Evolutionary conservation across 1,284 basidiomycete genomes (phyloP), one percentile per base, ranked within the genome.

Genomic region (Porodaedalea pini): DNA sequence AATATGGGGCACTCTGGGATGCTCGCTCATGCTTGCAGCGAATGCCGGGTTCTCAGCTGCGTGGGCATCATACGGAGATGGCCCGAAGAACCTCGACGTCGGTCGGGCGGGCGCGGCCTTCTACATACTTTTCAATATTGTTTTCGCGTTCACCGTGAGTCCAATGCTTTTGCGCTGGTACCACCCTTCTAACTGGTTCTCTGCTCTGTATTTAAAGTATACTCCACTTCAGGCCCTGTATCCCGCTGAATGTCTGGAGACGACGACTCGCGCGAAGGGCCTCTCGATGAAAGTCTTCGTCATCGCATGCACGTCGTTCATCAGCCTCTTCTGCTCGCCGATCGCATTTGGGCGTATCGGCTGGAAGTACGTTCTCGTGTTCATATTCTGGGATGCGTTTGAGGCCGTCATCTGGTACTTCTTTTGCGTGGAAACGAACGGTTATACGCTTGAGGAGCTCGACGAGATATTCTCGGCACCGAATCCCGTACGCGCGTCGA

Each of bases 241-340:
- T 52, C 72, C 73, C 2, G 68, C 67, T 29, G 74, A 76, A 45
- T 71, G 69, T 34, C 65, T 74, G 43, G 67, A 71, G 52, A 71
- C 67, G 32, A 70, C 68, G 25, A 66, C 70, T 40, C 69, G 74
- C 52, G 72, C 73, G 21, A 74, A 73, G 57, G 74, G 74, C 53
- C 68, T 74, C 54, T 71, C 51, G 4, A 41, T 59, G 52, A 56
- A 57, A 51, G 57, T 57, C 29, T 53, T 61, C 39, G 54, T 64
- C 32, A 64, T 65, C 34, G 48, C 52, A 21, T 54, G 58, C 44
- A 64, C 62, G 17, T 63, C 63, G 10, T 64, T 70, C 63, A 67
- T 71, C 65, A 69, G 68, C 60, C 61, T 66, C 51, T 73, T 64
- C 59, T 61, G 59, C 56, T 63, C 61, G 13, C 70, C 61, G 8